Conservation (phyloP, 1,139 yeast species). For the Lodderomyces metapsilosis region DNA sequence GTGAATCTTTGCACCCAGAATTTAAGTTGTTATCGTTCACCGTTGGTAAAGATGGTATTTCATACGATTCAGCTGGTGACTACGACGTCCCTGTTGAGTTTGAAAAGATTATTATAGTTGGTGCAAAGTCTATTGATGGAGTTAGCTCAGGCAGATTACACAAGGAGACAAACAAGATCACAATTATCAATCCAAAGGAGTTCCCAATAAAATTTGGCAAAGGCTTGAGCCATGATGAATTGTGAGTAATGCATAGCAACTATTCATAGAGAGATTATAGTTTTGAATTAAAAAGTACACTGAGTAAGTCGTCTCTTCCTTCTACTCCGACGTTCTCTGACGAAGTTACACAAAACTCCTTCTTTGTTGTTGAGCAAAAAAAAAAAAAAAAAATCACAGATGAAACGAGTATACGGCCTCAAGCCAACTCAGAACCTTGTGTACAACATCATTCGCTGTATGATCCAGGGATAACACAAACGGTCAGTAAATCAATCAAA, state of each 20-base stretch:
- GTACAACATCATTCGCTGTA: neutral
- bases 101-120: constrained; percentile 54
- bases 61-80: neutral
- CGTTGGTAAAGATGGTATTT: constrained; percentile 10
- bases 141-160: constrained; percentile 15
- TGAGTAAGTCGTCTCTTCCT: neutral
- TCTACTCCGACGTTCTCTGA: too few relatives aligned
- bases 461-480: neutral
- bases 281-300: too few relatives aligned
- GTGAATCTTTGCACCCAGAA: constrained; percentile 54
- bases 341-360: too few relatives aligned
- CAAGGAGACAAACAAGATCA: neutral
- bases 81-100: constrained; percentile 28
- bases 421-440: too few relatives aligned
- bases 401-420: too few relatives aligned
- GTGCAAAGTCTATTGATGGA: constrained; percentile 7
- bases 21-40: constrained; percentile 27
- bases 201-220: neutral
- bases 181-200: neutral
- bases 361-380: too few relatives aligned
- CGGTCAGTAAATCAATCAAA: neutral
- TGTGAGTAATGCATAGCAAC: too few relatives aligned
- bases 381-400: too few relatives aligned
- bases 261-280: too few relatives aligned
- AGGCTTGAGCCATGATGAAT: constrained; percentile 26